These are phyloP conservation scores for Metarhizium brunneum DNA, from an alignment of 2,329 filamentous ascomycete genomes.

Conservation along the genomic window DNA sequence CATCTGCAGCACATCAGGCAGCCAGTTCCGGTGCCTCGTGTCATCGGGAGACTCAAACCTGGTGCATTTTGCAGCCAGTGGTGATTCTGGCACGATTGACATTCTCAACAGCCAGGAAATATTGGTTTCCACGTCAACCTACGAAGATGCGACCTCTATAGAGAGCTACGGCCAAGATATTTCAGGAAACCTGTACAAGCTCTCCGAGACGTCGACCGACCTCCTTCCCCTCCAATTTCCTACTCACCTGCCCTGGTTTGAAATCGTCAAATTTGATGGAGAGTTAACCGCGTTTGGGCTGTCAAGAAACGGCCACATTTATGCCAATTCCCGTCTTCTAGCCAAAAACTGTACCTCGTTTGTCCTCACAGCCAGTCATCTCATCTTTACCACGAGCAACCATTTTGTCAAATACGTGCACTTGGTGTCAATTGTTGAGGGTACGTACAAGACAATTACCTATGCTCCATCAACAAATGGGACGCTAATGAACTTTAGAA, in stretches of 20 bases:
- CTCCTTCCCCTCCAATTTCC: conserved; percentile 30
- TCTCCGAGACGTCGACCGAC: conserved; percentile 23
- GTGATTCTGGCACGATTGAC: conserved; percentile 7
- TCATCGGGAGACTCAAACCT: conserved; percentile 18
- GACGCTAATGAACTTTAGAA: conserved; percentile 34
- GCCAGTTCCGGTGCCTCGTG: conserved; percentile 21
- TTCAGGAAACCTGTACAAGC: conserved; percentile 33
- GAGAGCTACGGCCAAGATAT: conserved; percentile 36
- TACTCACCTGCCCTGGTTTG: conserved; percentile 42
- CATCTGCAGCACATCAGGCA: conserved; percentile 19
- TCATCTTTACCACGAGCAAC: conserved; percentile 87
- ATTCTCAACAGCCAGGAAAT: conserved; percentile 12
- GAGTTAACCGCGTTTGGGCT: conserved; percentile 49
- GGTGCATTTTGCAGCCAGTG: conserved; percentile 14
- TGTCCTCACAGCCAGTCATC: conserved; percentile 66
- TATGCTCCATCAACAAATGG: neutral
- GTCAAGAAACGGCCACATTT: conserved; percentile 67
- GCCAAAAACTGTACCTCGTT: conserved; percentile 91
- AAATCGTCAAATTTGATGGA: conserved; percentile 33
- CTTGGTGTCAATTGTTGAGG: conserved; percentile 50
- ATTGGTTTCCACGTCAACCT: conserved; percentile 21
- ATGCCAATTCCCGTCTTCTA: conserved; percentile 64
- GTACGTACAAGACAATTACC: conserved; percentile 31
- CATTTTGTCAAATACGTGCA: conserved; percentile 94
- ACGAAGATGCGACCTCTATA: conserved; percentile 17